Evolutionary conservation across 176 grass and related monocot genomes (phyloP).

Genomic region (Tillandsia leiboldiana): DNA sequence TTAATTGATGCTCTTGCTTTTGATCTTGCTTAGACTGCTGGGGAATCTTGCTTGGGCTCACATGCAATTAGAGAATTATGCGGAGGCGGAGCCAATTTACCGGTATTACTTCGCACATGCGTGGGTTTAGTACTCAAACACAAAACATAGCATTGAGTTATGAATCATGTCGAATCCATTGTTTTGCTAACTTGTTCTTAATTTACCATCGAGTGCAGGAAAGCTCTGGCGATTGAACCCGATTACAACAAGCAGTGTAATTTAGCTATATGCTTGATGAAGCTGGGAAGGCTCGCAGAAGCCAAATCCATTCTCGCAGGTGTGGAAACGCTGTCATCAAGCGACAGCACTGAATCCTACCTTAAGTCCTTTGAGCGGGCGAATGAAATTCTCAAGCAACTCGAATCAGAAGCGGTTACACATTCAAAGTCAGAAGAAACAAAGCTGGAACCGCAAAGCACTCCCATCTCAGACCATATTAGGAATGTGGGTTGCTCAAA

Average conservation of each 20-base stretch:
- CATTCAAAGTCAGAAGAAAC: conserved; percentile 13
- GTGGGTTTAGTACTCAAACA: no score
- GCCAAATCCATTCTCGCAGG: conserved; percentile 43
- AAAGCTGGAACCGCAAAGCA: conserved; percentile 16
- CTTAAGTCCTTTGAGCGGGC: conserved; percentile 40
- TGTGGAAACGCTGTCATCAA: conserved; percentile 28
- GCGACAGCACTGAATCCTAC: conserved; percentile 31
- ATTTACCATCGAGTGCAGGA: conserved; percentile 29
- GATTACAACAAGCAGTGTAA: conserved; percentile 69
- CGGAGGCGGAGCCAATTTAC: conserved; percentile 56
- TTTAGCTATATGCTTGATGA: conserved; percentile 64
- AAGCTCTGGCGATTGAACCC: conserved; percentile 55
- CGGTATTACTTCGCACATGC: conserved; percentile 16
- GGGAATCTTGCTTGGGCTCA: conserved; percentile 63
- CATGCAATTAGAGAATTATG: conserved; percentile 53
- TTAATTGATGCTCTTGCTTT: not conserved
- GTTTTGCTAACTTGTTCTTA: not conserved
- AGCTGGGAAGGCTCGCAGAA: conserved; percentile 40
- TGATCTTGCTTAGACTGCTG: conserved; percentile 28
- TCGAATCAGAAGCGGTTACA: conserved; percentile 30
- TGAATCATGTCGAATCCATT: no score
- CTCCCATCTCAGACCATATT: conserved; percentile 25
- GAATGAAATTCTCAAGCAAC: conserved; percentile 33
- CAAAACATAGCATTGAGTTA: not conserved
- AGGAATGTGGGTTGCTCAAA: conserved; percentile 24